Base-by-base conservation (phyloP, 164 flowering plant genomes). In the Chimonanthus praecox region DNA sequence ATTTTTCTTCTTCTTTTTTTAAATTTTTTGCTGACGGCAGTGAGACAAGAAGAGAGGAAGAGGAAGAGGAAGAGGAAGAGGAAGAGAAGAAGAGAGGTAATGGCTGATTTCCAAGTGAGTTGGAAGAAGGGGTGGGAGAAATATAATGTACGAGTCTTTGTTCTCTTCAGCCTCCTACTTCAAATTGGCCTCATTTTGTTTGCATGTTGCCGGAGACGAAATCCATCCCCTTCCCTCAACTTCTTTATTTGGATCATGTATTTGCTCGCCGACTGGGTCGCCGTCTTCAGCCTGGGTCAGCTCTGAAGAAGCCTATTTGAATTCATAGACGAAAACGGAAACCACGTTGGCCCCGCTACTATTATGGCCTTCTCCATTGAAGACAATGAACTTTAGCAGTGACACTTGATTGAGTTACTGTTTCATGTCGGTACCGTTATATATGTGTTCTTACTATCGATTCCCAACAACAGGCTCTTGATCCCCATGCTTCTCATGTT, bases 261-360 rank as follows among this genome's bases (percentile, higher is more conserved):
- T 73, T 69, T 86, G 68, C 78, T 83, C 3, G 89, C 89, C 5
- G 89, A 86, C 54, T 78, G 81, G 78, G 82, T 80, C 0, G 92
- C 89, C 3, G 71, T 43, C 51, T 83, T 80, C 46, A 76, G 84
- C 4, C 79, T 86, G 0, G 92, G 92, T 0, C 82, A 9, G 47
- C 82, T 88, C 81, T 76, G 85, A 72, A 72, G 72, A 74, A 75
- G 76, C 8, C 71, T 8, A 48, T 7, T 3, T 6, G 8, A 6
- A 69, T 3, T 16, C 4, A 3, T 5, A 66, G 10, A 50, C 48
- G 65, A 64, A 21, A 51, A 15, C 4, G 79, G 79, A 3, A 89
- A 88, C 71, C 87, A 85, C 21, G 91, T 89, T 15, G 91, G 91
- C n/a, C 89, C 91, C 1, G 91, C 86, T 75, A 84, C 87, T 51